phyloP scores from a whole-genome alignment of 2,329 filamentous ascomycete species.

The Sclerotinia subarctica region DNA sequence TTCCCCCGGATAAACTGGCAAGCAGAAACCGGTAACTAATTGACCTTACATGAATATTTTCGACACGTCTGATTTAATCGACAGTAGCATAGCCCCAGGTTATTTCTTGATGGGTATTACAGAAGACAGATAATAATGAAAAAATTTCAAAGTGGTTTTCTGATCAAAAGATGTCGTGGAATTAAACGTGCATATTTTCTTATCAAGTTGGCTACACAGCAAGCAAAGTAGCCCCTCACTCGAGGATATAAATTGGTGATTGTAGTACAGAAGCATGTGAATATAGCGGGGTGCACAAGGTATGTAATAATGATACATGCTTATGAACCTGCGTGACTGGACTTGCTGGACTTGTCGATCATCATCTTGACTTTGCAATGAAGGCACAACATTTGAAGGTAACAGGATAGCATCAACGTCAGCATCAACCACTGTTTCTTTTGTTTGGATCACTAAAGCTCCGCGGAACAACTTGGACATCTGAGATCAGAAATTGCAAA shows the following conservation, averaged over 20 bases:
- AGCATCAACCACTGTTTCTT: background rate
- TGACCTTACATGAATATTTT: constrained; percentile 10
- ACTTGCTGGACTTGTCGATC: background rate
- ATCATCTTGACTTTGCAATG: background rate
- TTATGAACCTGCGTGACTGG: background rate
- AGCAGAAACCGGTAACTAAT: background rate
- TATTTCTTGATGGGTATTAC: background rate
- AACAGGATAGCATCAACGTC: background rate
- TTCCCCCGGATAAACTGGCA: background rate
- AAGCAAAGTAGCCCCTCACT: background rate
- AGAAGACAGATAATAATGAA: background rate
- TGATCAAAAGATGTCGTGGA: background rate
- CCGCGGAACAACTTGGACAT: background rate
- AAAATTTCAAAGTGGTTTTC: background rate
- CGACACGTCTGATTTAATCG: background rate
- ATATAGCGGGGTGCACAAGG: background rate
- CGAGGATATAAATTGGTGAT: background rate
- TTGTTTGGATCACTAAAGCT: background rate
- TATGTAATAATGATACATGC: background rate
- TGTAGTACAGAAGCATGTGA: background rate
- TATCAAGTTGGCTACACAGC: background rate
- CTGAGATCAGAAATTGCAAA: background rate
- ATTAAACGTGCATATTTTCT: background rate
- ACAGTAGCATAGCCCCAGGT: background rate
- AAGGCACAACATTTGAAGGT: background rate